Percentiles rank a stretch among this genome's conserved stretches.
These are phyloP conservation scores for Alternaria ethzedia DNA, from an alignment of 2,329 filamentous ascomycete genomes.

Conservation along the genomic window DNA sequence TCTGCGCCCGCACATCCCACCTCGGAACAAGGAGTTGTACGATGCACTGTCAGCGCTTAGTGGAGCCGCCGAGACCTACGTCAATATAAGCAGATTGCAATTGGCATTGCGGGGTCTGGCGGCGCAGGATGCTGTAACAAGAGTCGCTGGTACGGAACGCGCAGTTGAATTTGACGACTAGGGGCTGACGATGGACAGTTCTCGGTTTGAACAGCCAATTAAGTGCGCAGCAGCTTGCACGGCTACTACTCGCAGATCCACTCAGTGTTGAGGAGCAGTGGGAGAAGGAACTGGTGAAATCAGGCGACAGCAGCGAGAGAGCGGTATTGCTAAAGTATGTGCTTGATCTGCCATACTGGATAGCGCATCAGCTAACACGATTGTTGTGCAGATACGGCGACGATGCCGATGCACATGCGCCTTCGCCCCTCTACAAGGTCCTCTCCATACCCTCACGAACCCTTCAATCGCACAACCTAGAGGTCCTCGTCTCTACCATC, in stretches of 20 bases:
- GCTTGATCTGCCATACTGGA: background rate
- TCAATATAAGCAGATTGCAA: constrained; percentile 73
- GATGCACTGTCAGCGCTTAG: constrained; percentile 66
- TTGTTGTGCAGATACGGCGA: constrained; percentile 59
- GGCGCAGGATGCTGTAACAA: constrained; percentile 58
- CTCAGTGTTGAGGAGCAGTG: constrained; percentile 50
- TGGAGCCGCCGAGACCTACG: constrained; percentile 64
- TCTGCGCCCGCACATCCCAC: constrained; percentile 59
- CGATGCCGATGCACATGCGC: constrained; percentile 53
- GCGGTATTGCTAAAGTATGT: constrained; percentile 51
- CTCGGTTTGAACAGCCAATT: constrained; percentile 58
- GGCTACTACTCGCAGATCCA: constrained; percentile 61
- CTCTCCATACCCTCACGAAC: constrained; percentile 68
- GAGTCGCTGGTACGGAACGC: constrained; percentile 59
- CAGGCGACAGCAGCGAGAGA: constrained; percentile 39
- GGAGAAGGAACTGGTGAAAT: constrained; percentile 51
- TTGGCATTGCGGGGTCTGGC: constrained; percentile 72
- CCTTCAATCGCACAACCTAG: constrained; percentile 67
- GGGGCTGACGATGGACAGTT: constrained; percentile 47
- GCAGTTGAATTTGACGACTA: background rate
- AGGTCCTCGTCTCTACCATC: constrained; percentile 65
- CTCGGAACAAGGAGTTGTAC: constrained; percentile 64
- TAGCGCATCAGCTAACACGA: constrained; percentile 18
- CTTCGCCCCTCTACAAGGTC: constrained; percentile 63
- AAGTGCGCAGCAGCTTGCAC: constrained; percentile 69